Conservation (phyloP, 768 basidiomycete species). For the Favolaschia claudopus region DNA sequence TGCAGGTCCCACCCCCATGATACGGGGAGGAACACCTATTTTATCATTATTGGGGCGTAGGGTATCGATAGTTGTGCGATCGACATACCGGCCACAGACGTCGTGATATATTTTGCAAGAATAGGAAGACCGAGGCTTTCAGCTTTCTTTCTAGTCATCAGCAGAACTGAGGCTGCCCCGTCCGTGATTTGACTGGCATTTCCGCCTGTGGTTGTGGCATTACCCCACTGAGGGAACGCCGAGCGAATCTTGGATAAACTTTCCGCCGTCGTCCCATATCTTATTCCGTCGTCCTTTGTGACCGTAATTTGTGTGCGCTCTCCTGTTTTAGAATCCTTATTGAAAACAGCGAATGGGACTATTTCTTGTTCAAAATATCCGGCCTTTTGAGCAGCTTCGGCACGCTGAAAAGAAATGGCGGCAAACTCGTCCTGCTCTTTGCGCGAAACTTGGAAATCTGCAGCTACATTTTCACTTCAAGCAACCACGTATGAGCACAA, state of each 20-base stretch:
- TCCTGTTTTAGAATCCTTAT: conserved; percentile 64
- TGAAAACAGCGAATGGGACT: conserved; percentile 74
- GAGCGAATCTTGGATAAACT: conserved; percentile 67
- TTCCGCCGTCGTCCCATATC: conserved; percentile 76
- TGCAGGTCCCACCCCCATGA: conserved; percentile 90
- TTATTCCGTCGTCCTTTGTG: conserved; percentile 78
- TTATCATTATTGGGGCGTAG: background rate
- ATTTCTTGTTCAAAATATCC: conserved; percentile 77
- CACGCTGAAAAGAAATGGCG: conserved; percentile 78
- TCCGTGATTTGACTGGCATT: conserved; percentile 90
- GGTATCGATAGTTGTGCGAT: background rate
- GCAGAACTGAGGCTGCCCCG: conserved; percentile 79
- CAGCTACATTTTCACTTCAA: conserved; percentile 86
- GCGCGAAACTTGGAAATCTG: conserved; percentile 73
- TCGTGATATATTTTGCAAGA: conserved; percentile 82
- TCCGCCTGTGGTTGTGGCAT: conserved; percentile 77
- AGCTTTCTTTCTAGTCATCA: conserved; percentile 85
- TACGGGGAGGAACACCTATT: conserved; percentile 74
- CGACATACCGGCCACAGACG: conserved; percentile 65
- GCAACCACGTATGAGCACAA: too few species aligned
- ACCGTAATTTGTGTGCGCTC: conserved; percentile 60
- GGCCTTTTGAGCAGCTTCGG: conserved; percentile 73
- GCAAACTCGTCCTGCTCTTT: conserved; percentile 81
- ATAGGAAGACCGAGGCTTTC: conserved; percentile 76
- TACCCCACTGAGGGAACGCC: conserved; percentile 88